Evolutionary conservation across 2,329 filamentous ascomycete species (phyloP).

Genomic region (Ophidiomyces ophidiicola): DNA sequence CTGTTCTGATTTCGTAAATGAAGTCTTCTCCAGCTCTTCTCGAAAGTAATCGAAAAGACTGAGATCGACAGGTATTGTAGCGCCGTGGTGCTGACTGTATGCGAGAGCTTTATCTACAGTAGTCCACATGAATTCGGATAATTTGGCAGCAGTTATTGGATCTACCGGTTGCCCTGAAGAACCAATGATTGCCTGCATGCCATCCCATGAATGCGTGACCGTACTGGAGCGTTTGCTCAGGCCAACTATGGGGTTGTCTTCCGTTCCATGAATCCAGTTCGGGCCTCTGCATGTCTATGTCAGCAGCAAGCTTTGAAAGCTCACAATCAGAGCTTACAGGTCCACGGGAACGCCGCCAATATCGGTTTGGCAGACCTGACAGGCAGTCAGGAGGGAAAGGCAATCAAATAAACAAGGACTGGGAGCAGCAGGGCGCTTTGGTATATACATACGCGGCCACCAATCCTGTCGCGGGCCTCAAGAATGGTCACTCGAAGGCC

Average conservation of each 20-base stretch:
- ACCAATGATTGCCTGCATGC: constrained; percentile 39
- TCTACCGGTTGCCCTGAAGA: constrained; percentile 34
- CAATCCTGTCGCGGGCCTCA: constrained; percentile 47
- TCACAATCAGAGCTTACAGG: constrained; percentile 35
- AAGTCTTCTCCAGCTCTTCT: constrained; percentile 35
- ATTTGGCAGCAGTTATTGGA: constrained; percentile 22
- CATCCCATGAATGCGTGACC: constrained; percentile 40
- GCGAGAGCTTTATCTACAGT: constrained; percentile 49
- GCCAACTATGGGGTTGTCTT: constrained; percentile 46
- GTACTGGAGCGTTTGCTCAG: constrained; percentile 45
- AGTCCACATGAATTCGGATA: constrained; percentile 42
- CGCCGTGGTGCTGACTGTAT: constrained; percentile 43
- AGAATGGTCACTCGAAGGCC: constrained; percentile 48
- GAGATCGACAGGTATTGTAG: constrained; percentile 38
- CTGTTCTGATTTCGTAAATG: constrained; percentile 32
- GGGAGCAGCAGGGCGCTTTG: constrained; percentile 2
- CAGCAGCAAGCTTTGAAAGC: not conserved
- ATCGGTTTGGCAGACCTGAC: constrained; percentile 39
- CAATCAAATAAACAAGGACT: constrained; percentile 16
- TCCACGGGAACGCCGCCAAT: constrained; percentile 43
- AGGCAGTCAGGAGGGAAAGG: constrained; percentile 20
- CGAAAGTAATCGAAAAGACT: constrained; percentile 49
- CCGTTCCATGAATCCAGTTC: constrained; percentile 54
- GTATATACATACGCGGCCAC: constrained; percentile 41
- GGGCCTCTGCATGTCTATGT: constrained; percentile 37